Evolutionary conservation across 83 land plant genomes (phyloP).

Genomic region (Isoetes engelmannii): DNA sequence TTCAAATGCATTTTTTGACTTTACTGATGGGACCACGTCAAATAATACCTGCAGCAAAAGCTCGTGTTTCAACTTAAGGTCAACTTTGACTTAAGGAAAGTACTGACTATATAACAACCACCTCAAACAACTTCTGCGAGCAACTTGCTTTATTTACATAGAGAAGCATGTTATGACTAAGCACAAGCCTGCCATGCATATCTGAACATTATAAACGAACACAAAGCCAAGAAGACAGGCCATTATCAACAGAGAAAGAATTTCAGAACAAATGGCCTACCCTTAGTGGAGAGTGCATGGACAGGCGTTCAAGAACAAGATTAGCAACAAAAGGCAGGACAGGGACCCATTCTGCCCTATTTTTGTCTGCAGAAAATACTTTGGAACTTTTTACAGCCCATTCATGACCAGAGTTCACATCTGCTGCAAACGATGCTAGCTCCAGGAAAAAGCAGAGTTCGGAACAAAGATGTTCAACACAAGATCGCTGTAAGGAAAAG

Average conservation of each 20-base stretch:
- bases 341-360: slow-evolving; percentile 15
- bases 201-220: not conserved
- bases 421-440: slow-evolving; percentile 81
- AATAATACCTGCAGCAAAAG: slow-evolving; percentile 57
- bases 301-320: slow-evolving; percentile 81
- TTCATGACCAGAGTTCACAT: slow-evolving; percentile 57
- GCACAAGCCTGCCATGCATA: not conserved
- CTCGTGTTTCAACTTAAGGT: not conserved
- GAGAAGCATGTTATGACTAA: too few relatives aligned
- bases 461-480: slow-evolving; percentile 82
- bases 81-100: not conserved
- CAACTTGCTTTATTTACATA: too few relatives aligned
- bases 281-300: slow-evolving; percentile 76
- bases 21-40: slow-evolving; percentile 66
- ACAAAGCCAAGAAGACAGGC: not conserved
- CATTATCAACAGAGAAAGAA: not conserved
- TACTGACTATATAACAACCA: not conserved
- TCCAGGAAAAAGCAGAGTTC: slow-evolving; percentile 80
- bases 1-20: slow-evolving; percentile 57
- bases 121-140: too few relatives aligned
- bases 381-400: slow-evolving; percentile 50
- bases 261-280: slow-evolving; percentile 30
- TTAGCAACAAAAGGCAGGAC: slow-evolving; percentile 82
- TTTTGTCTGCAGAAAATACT: slow-evolving; percentile 33
- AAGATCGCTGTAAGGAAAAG: slow-evolving; percentile 49